phyloP scores from a whole-genome alignment of 2,329 filamentous ascomycete genomes.

The Tolypocladium paradoxum region DNA sequence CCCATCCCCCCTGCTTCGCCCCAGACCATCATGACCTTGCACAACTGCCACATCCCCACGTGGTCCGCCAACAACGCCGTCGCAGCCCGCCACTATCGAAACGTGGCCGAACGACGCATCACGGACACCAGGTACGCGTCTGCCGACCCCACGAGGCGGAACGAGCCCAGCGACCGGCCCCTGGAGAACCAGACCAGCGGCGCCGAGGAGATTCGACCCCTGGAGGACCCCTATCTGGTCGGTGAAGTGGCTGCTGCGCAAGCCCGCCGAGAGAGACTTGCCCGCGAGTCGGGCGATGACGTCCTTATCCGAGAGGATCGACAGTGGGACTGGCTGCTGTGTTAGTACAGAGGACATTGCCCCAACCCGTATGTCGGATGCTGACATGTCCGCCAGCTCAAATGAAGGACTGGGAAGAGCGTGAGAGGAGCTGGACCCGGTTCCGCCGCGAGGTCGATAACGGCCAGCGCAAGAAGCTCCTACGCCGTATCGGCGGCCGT shows the following conservation, averaged over 20 bases:
- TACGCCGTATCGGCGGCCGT: constrained; percentile 27
- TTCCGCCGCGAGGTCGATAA: constrained; percentile 28
- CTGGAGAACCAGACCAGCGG: background rate
- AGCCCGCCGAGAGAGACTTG: constrained; percentile 45
- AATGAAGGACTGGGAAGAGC: constrained; percentile 38
- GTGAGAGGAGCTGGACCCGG: constrained; percentile 36
- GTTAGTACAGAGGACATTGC: constrained; percentile 27
- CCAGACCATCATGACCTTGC: constrained; percentile 30
- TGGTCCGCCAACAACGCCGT: constrained; percentile 47
- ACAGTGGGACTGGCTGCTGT: constrained; percentile 50
- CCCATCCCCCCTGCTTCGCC: constrained; percentile 33
- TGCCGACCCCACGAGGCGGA: constrained; percentile 13
- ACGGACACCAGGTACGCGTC: constrained; percentile 28
- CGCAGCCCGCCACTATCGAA: constrained; percentile 49
- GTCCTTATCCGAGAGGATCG: constrained; percentile 45
- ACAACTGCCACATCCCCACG: constrained; percentile 44
- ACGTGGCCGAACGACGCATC: constrained; percentile 52
- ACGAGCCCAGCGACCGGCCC: background rate
- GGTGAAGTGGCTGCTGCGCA: constrained; percentile 52
- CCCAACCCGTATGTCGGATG: background rate
- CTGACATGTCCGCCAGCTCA: constrained; percentile 27
- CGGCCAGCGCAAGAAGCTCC: constrained; percentile 24
- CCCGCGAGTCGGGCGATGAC: constrained; percentile 43
- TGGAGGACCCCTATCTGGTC: constrained; percentile 58
- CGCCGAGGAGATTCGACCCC: constrained; percentile 27